Percentiles rank a stretch among this genome's conserved stretches.
phyloP scores from a whole-genome alignment of 768 basidiomycete genomes.

The Leucosporidium scottii region DNA sequence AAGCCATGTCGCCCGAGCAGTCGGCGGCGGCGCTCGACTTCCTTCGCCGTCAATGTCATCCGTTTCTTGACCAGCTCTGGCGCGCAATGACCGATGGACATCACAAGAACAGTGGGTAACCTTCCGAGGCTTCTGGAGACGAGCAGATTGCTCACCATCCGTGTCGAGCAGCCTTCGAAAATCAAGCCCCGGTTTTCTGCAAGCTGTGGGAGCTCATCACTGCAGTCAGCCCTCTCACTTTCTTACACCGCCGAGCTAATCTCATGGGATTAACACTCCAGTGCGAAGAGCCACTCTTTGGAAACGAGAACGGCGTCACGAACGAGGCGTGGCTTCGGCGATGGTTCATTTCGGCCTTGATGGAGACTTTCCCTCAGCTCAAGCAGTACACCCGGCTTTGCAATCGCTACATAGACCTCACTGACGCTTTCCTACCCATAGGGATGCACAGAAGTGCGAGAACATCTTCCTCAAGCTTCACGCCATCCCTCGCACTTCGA shows the following conservation, averaged over 20 bases:
- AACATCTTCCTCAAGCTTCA: background rate
- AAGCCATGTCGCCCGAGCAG: background rate
- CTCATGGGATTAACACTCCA: no score
- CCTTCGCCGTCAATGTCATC: background rate
- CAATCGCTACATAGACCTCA: no score
- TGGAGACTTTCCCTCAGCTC: background rate
- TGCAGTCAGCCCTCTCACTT: no score
- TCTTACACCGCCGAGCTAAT: no score
- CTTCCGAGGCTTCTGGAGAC: no score
- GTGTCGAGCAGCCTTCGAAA: background rate
- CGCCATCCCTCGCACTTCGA: background rate
- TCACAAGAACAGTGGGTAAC: background rate
- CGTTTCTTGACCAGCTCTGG: background rate
- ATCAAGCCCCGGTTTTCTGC: background rate
- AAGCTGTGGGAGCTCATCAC: background rate
- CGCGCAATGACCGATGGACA: background rate
- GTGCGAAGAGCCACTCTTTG: no score
- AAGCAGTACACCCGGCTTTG: background rate
- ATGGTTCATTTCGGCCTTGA: background rate
- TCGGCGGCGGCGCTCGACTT: background rate
- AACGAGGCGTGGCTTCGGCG: background rate
- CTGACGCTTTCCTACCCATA: background rate
- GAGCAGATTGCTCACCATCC: no score
- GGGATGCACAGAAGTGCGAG: background rate
- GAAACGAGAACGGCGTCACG: background rate